These are phyloP conservation scores for Jimgerdemannia lactiflua DNA, from an alignment of 192 early-diverging fungal species.

Conservation along the genomic window DNA sequence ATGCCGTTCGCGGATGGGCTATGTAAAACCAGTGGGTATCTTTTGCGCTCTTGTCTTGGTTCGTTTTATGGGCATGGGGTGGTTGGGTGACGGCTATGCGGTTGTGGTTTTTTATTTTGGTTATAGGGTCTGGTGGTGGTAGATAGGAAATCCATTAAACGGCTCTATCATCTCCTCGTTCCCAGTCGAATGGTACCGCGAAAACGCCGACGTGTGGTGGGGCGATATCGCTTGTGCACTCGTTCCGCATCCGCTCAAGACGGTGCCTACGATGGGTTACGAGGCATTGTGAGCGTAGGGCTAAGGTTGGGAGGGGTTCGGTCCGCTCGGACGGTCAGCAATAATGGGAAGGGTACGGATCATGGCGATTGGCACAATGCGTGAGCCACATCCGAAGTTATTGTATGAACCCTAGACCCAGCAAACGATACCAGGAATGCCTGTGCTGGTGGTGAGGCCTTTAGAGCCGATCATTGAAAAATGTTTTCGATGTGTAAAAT, in stretches of 20 bases:
- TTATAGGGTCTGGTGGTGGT: too few relatives aligned
- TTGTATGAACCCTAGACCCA: too few relatives aligned
- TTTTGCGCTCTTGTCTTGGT: not conserved
- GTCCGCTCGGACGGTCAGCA: too few relatives aligned
- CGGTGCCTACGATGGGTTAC: slow-evolving; percentile 21
- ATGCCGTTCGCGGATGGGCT: slow-evolving; percentile 64
- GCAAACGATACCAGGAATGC: too few relatives aligned
- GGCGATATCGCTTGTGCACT: slow-evolving; percentile 58
- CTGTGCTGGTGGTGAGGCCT: too few relatives aligned
- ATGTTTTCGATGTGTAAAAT: too few relatives aligned
- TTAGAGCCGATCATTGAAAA: too few relatives aligned
- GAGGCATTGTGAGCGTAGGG: not conserved
- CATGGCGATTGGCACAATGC: too few relatives aligned
- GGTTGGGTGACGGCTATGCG: too few relatives aligned
- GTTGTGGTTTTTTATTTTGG: too few relatives aligned
- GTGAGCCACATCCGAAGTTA: too few relatives aligned
- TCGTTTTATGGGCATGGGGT: not conserved
- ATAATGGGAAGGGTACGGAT: not conserved
- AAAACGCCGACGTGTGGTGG: slow-evolving; percentile 53
- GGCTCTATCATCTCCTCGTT: not conserved
- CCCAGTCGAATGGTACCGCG: slow-evolving; percentile 55
- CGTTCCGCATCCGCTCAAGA: slow-evolving; percentile 48
- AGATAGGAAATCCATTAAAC: not conserved
- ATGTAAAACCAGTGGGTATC: slow-evolving; percentile 57
- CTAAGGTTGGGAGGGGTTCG: not conserved